Evolutionary conservation across 1,139 yeast species (phyloP).

Genomic region (Yamadazyma diddensiae): DNA sequence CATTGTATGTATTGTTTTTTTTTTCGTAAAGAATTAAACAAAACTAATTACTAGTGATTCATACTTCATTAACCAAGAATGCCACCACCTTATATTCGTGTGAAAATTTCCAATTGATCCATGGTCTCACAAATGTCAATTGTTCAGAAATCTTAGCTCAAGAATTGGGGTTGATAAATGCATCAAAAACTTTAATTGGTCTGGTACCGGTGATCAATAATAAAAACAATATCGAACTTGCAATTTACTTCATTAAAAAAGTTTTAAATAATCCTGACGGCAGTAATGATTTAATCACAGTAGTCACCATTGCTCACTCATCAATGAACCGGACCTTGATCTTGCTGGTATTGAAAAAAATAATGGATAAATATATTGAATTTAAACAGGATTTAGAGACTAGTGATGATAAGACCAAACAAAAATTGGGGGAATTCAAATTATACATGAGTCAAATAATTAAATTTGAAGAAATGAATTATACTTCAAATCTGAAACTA

Average conservation of each 20-base stretch:
- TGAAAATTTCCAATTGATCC: constrained; percentile 44
- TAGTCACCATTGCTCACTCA: constrained; percentile 44
- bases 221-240: constrained; percentile 28
- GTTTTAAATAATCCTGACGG: constrained; percentile 40
- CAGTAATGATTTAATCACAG: constrained; percentile 49
- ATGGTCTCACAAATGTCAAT: constrained; percentile 38
- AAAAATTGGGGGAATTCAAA: constrained; percentile 48
- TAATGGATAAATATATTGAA: constrained; percentile 48
- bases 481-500: constrained; percentile 32
- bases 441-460: constrained; percentile 52
- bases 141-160: constrained; percentile 55
- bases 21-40: neutral
- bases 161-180: constrained; percentile 52
- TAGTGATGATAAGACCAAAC: constrained; percentile 17
- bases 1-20: constrained; percentile 26
- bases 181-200: constrained; percentile 45
- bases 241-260: constrained; percentile 50
- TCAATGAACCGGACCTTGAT: constrained; percentile 45
- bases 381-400: constrained; percentile 29
- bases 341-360: constrained; percentile 45
- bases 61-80: constrained; percentile 48
- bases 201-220: constrained; percentile 35
- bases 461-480: constrained; percentile 46
- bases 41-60: constrained; percentile 31
- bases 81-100: constrained; percentile 57